phyloP scores from a whole-genome alignment of 2,329 filamentous ascomycete species.

The Aspergillus pseudotamarii region DNA sequence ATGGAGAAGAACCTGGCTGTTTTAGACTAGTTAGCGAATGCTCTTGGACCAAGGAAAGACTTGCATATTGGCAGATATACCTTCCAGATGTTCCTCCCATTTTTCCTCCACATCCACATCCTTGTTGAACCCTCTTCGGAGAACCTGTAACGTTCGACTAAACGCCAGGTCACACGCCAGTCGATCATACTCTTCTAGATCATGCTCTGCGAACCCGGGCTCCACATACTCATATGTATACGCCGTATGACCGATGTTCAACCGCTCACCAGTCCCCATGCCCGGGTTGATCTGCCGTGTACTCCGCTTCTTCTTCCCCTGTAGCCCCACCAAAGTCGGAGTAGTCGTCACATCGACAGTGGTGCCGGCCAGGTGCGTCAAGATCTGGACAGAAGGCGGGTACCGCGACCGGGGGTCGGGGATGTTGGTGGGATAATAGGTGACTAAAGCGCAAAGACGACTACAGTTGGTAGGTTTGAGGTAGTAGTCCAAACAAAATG shows the following conservation, averaged over 20 bases:
- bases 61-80: conserved; percentile 16
- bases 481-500: conserved; percentile 60
- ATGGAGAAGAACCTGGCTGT: conserved; percentile 38
- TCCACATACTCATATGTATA: conserved; percentile 60
- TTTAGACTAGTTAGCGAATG: not conserved
- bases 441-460: conserved; percentile 59
- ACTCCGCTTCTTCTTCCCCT: conserved; percentile 52
- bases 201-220: conserved; percentile 71
- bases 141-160: conserved; percentile 62
- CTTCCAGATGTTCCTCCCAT: conserved; percentile 41
- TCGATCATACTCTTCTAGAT: conserved; percentile 68
- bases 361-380: conserved; percentile 60
- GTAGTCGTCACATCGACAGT: conserved; percentile 53
- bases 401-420: conserved; percentile 50
- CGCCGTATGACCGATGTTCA: conserved; percentile 36
- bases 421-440: conserved; percentile 65
- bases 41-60: not conserved
- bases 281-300: conserved; percentile 54
- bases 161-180: conserved; percentile 68
- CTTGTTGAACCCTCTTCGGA: conserved; percentile 62
- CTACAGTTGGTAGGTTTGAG: conserved; percentile 57
- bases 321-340: conserved; percentile 56
- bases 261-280: conserved; percentile 52
- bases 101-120: conserved; percentile 40
- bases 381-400: conserved; percentile 47